A percentile compares a stretch with the other conserved stretches of the same genome.
These are phyloP conservation scores for Pseudogymnoascus pannorum DNA, from an alignment of 2,329 filamentous ascomycete genomes.

Conservation along the genomic window DNA sequence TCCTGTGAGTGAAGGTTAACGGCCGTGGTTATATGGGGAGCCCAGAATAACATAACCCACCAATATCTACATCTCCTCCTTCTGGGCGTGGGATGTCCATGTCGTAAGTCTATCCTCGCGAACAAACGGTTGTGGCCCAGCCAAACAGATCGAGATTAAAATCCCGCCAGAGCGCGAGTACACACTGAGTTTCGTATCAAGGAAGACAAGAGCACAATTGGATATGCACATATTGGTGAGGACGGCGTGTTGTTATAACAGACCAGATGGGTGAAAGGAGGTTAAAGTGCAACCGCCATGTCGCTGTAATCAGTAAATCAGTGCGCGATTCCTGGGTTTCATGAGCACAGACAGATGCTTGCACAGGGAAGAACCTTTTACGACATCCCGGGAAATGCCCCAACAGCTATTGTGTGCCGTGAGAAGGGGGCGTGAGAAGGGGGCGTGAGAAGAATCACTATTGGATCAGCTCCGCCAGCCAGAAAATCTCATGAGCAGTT, in stretches of 20 bases:
- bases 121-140: not conserved
- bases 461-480: not conserved
- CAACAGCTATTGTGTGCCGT: not conserved
- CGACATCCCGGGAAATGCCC: not conserved
- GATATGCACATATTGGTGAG: not conserved
- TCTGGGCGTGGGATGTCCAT: constrained; percentile 7
- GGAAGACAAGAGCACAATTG: not conserved
- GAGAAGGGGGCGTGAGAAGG: not conserved
- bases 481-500: not conserved
- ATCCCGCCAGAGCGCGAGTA: not conserved
- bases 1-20: not conserved
- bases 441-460: not conserved
- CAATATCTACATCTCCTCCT: constrained; percentile 4
- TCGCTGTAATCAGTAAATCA: not conserved
- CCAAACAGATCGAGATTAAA: not conserved
- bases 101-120: not conserved
- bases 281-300: not conserved
- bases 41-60: not conserved
- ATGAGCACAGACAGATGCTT: not conserved
- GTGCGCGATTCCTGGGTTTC: not conserved
- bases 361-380: not conserved
- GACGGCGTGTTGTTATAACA: not conserved
- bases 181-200: not conserved
- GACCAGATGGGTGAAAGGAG: not conserved
- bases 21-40: not conserved